phyloP scores from a whole-genome alignment of 345 rosid species.

The Theobroma cacao region DNA sequence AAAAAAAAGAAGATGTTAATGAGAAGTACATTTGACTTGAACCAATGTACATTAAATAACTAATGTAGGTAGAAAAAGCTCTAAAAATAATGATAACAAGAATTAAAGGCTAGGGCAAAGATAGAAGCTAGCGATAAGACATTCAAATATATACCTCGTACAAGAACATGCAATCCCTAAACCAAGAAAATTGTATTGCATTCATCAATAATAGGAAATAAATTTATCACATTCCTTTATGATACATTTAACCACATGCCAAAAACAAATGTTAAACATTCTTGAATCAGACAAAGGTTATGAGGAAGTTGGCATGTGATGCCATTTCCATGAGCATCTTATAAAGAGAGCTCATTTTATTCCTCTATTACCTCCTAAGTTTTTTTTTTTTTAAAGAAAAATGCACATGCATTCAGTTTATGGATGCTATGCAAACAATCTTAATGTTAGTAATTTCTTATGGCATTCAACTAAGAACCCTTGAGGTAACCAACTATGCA shows the following conservation, averaged over 20 bases:
- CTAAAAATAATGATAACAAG: neutral
- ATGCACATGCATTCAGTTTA: constrained; percentile 9
- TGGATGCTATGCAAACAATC: constrained; percentile 8
- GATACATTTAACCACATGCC: neutral
- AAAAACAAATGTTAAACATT: neutral
- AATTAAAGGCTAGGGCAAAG: neutral
- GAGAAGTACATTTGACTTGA: too few relatives aligned
- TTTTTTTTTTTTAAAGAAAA: too few relatives aligned
- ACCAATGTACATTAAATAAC: neutral
- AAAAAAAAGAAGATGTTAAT: too few relatives aligned
- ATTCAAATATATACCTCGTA: constrained; percentile 76
- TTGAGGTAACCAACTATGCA: too few relatives aligned
- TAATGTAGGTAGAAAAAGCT: neutral
- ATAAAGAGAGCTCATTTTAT: too few relatives aligned
- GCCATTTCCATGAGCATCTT: constrained; percentile 1
- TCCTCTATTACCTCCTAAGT: too few relatives aligned
- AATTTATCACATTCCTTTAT: neutral
- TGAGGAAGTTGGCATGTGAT: neutral
- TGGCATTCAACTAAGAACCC: too few relatives aligned
- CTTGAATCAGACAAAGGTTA: neutral
- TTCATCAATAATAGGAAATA: neutral
- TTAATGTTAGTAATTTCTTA: constrained; percentile 2
- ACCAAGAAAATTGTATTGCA: constrained; percentile 13
- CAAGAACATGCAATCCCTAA: constrained; percentile 73
- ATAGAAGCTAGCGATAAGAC: neutral